These are phyloP conservation scores for Kwoniella pini DNA, from an alignment of 768 basidiomycete species.

Conservation along the genomic window DNA sequence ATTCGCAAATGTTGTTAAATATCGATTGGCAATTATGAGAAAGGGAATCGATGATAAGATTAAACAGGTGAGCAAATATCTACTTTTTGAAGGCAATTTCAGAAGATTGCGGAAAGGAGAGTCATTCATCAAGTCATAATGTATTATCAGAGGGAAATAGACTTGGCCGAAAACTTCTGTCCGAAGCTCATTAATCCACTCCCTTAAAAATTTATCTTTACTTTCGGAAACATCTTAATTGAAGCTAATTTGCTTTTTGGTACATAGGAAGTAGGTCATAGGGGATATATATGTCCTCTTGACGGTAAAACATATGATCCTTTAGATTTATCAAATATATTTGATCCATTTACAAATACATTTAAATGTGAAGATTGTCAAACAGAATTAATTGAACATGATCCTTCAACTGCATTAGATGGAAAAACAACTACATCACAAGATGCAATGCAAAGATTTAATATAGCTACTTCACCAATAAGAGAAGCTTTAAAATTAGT, in stretches of 20 bases:
- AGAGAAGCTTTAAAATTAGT: conserved; percentile 84
- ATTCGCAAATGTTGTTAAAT: conserved; percentile 97
- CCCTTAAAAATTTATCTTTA: too few relatives aligned
- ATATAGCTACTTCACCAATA: conserved; percentile 83
- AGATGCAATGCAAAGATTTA: conserved; percentile 94
- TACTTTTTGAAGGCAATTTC: too few relatives aligned
- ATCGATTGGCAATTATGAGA: conserved; percentile 91
- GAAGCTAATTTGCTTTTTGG: too few relatives aligned
- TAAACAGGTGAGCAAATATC: conserved; percentile 68
- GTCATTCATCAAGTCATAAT: too few relatives aligned
- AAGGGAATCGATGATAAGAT: conserved; percentile 82
- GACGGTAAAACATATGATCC: conserved; percentile 82
- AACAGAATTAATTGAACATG: conserved; percentile 85
- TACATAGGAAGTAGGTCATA: conserved; percentile 84
- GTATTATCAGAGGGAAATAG: too few relatives aligned
- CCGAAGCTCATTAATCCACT: too few relatives aligned
- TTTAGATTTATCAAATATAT: conserved; percentile 78
- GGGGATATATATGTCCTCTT: conserved; percentile 93
- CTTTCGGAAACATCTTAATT: too few relatives aligned
- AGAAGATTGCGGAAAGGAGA: background rate
- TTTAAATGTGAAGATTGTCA: conserved; percentile 84
- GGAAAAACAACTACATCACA: conserved; percentile 65
- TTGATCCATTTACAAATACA: conserved; percentile 67
- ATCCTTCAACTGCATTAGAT: conserved; percentile 66
- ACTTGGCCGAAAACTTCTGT: too few relatives aligned